Evolutionary conservation across 192 early-diverging fungal genomes (phyloP), one percentile per base, ranked within the genome.

Genomic region (Umbelopsis isabellina): DNA sequence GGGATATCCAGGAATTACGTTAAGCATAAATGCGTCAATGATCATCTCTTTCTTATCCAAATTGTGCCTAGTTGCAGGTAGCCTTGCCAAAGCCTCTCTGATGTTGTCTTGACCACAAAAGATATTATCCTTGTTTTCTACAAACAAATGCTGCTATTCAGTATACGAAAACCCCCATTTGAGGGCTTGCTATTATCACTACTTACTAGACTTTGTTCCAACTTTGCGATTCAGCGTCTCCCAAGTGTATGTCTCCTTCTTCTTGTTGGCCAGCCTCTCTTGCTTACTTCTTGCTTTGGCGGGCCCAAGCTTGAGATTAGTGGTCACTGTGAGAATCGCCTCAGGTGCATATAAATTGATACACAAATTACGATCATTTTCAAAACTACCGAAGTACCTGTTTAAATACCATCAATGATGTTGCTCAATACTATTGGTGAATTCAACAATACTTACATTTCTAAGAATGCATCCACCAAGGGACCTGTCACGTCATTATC

Each of bases 31-130:
- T 61, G 55, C 55, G 18, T 61, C 55, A 12, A 61, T 30, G 27
- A 61, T 8, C 25, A 61, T 27, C 13, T 61, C 55, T 16, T 35
- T 61, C 30, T 30, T 61, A 61, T 61, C 33, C 11, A 61, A 30
- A 25, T 61, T 61, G 30, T 61, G 55, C 5, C 25, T 33, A 7
- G 30, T 61, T 15, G 55, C 33, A 30, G 55, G 55, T 33, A 61
- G 30, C 6, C 55, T 61, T 37, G 55, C 27, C 27, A 61, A 18
- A 16, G 37, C 55, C 6, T 35, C 30, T 13, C 15, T 8, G 16
- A 61, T 61, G 27, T 35, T 61, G 2, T 16, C 7, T 61, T 37
- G 55, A 18, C 55, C 55, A 18, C 30, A 61, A 6, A 16, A 61
- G 7, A 61, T 35, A 4, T 61, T 61, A 7, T 61, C 6, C 0